Evolutionary conservation across 1,139 yeast genomes (phyloP).

Genomic region (Meyerozyma athensensis): DNA sequence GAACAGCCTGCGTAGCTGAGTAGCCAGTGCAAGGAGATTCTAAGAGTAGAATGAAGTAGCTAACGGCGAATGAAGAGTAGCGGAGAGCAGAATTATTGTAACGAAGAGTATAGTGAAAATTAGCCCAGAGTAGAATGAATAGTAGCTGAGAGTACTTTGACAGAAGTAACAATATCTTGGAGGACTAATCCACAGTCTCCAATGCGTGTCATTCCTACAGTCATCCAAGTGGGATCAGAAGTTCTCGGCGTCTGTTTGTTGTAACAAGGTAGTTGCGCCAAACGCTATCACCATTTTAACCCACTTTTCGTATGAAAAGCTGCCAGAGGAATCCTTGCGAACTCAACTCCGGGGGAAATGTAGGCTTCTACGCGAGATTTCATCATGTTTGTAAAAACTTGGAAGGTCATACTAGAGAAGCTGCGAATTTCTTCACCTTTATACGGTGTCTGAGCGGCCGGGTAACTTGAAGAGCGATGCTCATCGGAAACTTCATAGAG

Average conservation of each 20-base stretch:
- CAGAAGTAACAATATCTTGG: no score
- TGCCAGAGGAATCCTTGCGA: slow-evolving; percentile 34
- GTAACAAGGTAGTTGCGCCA: slow-evolving; percentile 65
- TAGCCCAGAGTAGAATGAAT: no score
- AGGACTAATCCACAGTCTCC: no score
- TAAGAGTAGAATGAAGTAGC: no score
- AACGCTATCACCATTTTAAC: slow-evolving; percentile 54
- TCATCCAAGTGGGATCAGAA: slow-evolving; percentile 39
- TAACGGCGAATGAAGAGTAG: no score
- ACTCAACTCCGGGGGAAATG: slow-evolving; percentile 49
- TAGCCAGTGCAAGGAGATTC: no score
- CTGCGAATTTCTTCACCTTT: slow-evolving; percentile 10
- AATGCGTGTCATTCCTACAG: no score
- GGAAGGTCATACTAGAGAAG: slow-evolving; percentile 44
- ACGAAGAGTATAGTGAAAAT: no score
- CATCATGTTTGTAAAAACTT: slow-evolving; percentile 58
- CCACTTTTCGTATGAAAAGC: slow-evolving; percentile 40
- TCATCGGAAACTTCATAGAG: slow-evolving; percentile 2
- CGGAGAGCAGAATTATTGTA: no score
- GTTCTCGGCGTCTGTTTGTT: slow-evolving; percentile 39
- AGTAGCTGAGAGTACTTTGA: no score
- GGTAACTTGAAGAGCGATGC: slow-evolving; percentile 13
- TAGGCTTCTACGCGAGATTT: slow-evolving; percentile 51
- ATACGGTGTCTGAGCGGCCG: slow-evolving; percentile 14
- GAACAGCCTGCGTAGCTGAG: no score